A percentile compares a stretch with the other conserved stretches of the same genome.
Evolutionary conservation across 1,284 basidiomycete genomes (phyloP).

Genomic region (Boletus albobrunnescens): DNA sequence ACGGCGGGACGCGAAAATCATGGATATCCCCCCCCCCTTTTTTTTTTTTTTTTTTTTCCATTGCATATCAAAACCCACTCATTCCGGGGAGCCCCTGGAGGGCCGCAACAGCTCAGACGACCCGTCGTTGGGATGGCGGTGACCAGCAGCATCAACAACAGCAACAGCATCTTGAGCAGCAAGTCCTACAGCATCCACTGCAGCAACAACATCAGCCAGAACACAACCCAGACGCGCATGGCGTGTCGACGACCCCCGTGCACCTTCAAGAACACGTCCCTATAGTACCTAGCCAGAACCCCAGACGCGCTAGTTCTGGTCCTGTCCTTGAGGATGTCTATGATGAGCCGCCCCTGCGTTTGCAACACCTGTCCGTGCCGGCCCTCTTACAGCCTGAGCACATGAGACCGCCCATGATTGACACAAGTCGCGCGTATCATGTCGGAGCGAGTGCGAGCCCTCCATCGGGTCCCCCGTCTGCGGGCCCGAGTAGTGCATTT

Average conservation of each 20-base stretch:
- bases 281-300: conserved; percentile 28
- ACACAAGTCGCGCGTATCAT: conserved; percentile 29
- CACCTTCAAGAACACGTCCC: conserved; percentile 28
- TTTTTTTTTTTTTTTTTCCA: conserved; percentile 34
- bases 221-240: conserved; percentile 21
- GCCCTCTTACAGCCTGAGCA: conserved; percentile 24
- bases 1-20: conserved; percentile 5
- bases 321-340: conserved; percentile 2
- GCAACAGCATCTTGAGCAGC: conserved; percentile 29
- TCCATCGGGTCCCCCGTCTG: conserved; percentile 29
- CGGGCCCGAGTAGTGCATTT: conserved; percentile 21
- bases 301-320: conserved; percentile 18
- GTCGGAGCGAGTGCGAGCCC: conserved; percentile 29
- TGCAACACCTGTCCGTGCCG: conserved; percentile 27
- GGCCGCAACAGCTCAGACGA: conserved; percentile 32
- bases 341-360: conserved; percentile 23
- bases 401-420: conserved; percentile 35
- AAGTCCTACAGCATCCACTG: conserved; percentile 27
- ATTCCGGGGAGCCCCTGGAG: conserved; percentile 34
- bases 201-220: conserved; percentile 30
- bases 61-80: conserved; percentile 39
- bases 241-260: conserved; percentile 14
- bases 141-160: conserved; percentile 21
- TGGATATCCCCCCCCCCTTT: conserved; percentile 12
- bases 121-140: conserved; percentile 33